Evolutionary conservation across 2,329 filamentous ascomycete genomes (phyloP).

Genomic region (Cytospora leucostoma): DNA sequence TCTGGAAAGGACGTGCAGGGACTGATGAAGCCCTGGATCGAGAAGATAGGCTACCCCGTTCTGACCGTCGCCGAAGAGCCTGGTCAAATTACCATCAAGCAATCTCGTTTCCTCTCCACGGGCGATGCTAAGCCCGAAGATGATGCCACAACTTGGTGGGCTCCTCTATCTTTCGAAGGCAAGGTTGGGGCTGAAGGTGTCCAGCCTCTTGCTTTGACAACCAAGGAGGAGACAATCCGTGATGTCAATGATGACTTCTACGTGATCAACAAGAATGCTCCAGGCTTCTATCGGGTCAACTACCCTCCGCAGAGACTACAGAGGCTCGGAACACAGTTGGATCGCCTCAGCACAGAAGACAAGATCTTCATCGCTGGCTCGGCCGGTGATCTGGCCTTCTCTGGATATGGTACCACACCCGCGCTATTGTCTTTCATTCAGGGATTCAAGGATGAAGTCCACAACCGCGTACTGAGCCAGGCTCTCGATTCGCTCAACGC

Average conservation of each 20-base stretch:
- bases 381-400: conserved; percentile 83
- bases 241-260: conserved; percentile 81
- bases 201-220: conserved; percentile 67
- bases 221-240: conserved; percentile 74
- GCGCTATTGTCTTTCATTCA: conserved; percentile 82
- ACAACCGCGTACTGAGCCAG: conserved; percentile 88
- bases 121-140: conserved; percentile 91
- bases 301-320: conserved; percentile 82
- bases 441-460: conserved; percentile 78
- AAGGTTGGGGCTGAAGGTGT: conserved; percentile 65
- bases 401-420: conserved; percentile 80
- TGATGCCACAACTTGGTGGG: conserved; percentile 92
- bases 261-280: conserved; percentile 88
- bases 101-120: conserved; percentile 86
- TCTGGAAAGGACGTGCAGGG: conserved; percentile 83
- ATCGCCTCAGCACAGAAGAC: conserved; percentile 78
- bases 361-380: conserved; percentile 93
- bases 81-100: conserved; percentile 78
- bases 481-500: conserved; percentile 74
- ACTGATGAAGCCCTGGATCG: conserved; percentile 95
- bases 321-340: conserved; percentile 75
- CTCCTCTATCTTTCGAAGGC: conserved; percentile 83
- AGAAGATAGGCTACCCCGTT: conserved; percentile 92
- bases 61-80: conserved; percentile 82
- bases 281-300: conserved; percentile 88